These are phyloP conservation scores for Cryptococcus sp. DNA, from an alignment of 1,284 basidiomycete species.

Conservation along the genomic window DNA sequence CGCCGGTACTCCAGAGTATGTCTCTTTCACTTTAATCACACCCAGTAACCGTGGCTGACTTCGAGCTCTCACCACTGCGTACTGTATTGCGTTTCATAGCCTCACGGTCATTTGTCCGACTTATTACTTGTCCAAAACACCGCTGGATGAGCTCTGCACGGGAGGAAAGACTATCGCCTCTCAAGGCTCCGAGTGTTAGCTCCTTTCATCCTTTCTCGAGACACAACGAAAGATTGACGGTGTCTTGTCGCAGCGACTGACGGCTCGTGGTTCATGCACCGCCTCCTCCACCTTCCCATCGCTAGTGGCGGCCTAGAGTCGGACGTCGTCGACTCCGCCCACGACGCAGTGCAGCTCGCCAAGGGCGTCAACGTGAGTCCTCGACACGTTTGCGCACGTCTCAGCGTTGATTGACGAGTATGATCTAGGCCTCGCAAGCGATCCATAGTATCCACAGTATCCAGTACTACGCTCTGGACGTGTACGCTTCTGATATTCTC, in stretches of 20 bases:
- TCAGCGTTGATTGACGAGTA: not conserved
- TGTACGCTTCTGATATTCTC: slow-evolving; percentile 19
- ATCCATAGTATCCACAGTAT: slow-evolving; percentile 15
- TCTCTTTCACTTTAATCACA: not conserved
- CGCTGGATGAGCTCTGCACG: slow-evolving; percentile 16
- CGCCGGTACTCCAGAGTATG: slow-evolving; percentile 13
- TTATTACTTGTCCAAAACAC: slow-evolving; percentile 17
- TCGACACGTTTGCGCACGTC: not conserved
- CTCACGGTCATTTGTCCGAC: slow-evolving; percentile 17
- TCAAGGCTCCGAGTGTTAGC: slow-evolving; percentile 20
- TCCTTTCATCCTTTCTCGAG: not conserved
- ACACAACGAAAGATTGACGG: not conserved
- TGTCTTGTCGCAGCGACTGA: slow-evolving; percentile 12
- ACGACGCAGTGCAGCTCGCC: slow-evolving; percentile 17
- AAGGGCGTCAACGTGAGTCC: slow-evolving; percentile 18
- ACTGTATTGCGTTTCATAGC: not conserved
- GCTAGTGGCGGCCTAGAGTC: slow-evolving; percentile 7
- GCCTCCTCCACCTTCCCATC: slow-evolving; percentile 17
- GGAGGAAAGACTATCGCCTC: slow-evolving; percentile 12
- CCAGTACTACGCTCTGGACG: slow-evolving; percentile 21
- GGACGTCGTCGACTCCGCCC: slow-evolving; percentile 18
- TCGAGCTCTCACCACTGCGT: not conserved
- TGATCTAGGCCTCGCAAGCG: slow-evolving; percentile 11
- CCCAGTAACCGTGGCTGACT: not conserved
- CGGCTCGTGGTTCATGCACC: slow-evolving; percentile 22